Evolutionary conservation across 495 filamentous ascomycete genomes (phyloP).

Genomic region (Amphirosellinia nigrospora): DNA sequence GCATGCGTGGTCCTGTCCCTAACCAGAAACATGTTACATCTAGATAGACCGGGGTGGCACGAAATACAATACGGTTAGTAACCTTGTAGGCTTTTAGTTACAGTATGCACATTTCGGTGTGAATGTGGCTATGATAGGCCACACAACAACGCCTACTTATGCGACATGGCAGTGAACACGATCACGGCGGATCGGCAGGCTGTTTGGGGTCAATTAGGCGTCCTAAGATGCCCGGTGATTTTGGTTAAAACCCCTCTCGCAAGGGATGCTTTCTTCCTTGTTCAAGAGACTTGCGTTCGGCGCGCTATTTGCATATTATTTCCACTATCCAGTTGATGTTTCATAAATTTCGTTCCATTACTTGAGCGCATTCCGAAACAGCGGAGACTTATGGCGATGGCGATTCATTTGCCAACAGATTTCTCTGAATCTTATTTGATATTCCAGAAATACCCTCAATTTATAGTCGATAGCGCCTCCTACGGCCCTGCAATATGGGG

Average conservation of each 20-base stretch:
- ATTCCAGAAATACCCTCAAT: constrained; percentile 17
- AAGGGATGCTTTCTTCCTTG: background rate
- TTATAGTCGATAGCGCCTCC: constrained; percentile 8
- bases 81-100: too few relatives aligned
- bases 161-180: background rate
- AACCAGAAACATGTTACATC: background rate
- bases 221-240: background rate
- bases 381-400: background rate
- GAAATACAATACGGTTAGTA: background rate
- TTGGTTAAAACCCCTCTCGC: background rate
- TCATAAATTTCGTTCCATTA: background rate
- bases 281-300: background rate
- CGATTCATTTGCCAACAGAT: constrained; percentile 1
- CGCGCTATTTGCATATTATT: background rate
- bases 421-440: constrained; percentile 17
- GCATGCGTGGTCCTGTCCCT: background rate
- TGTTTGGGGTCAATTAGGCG: background rate
- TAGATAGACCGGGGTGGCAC: background rate
- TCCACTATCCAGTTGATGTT: background rate
- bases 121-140: constrained; percentile 5
- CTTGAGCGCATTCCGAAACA: background rate
- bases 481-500: constrained; percentile 17
- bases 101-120: constrained; percentile 17
- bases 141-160: background rate
- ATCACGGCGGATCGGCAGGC: background rate